Evolutionary conservation across 768 basidiomycete species (phyloP), one percentile per base, ranked within the genome.

Genomic region (Tephrocybe sp.): DNA sequence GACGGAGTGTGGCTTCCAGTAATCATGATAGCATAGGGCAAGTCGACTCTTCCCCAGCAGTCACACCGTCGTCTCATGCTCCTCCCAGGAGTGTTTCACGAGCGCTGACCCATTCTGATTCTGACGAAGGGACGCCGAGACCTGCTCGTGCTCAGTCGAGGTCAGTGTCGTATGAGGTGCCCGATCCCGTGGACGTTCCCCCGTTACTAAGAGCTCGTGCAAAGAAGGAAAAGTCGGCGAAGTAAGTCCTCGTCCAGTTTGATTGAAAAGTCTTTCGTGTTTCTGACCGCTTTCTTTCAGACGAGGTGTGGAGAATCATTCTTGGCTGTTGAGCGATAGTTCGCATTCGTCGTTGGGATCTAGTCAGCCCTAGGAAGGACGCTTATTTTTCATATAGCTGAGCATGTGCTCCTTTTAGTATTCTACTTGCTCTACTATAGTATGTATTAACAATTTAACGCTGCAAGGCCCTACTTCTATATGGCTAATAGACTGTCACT

Each of bases 241-340:
- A 5, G 55, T 48, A 20, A 37, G 48, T n/a, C n/a, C 50, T 28
- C 28, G 34, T 33, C 3, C 12, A 9, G n/a, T n/a, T 52, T 46
- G 56, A 47, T 36, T 15, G 34, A 5, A 4, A 6, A 39, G 12
- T 18, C 17, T 3, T 39, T 9, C 20, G 7, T 39, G 3, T 39
- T 39, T 21, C 8, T 39, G 34, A 10, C 8, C 15, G 7, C 34
- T 15, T 36, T 39, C 47, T 3, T 45, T 23, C 1, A 37, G 20
- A 21, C 39, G 40, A 17, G 36, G 33, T 2, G 26, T 42, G 11
- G 45, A 54, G 24, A 45, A 28, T 42, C 28, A 60, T 55, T 49
- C 58, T 4, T 69, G 68, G 68, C 54, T 69, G 21, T 52, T 66
- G 38, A 64, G 62, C 26, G 66, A 66, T 48, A 54, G 48, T 36